Percentiles rank a stretch among this genome's conserved stretches.
phyloP scores from a whole-genome alignment of 768 basidiomycete genomes.

The Podaxis sp. region DNA sequence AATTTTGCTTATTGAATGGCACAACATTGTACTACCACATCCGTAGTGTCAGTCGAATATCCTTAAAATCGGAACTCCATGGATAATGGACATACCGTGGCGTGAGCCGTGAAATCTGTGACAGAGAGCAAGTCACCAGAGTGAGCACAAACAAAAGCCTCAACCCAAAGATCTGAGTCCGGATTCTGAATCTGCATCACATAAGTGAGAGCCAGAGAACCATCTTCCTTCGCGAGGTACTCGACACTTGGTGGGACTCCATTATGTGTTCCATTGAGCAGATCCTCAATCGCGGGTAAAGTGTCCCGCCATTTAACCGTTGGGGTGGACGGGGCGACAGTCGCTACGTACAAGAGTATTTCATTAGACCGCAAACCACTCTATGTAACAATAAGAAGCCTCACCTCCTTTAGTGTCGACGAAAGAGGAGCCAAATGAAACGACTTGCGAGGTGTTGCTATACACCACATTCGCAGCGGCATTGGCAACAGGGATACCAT shows the following conservation, averaged over 20 bases:
- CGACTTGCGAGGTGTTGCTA: constrained; percentile 23
- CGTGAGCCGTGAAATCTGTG: constrained; percentile 50
- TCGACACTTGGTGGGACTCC: constrained; percentile 32
- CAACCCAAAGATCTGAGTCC: constrained; percentile 42
- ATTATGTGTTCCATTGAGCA: constrained; percentile 34
- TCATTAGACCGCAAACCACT: constrained; percentile 10
- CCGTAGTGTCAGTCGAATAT: neutral
- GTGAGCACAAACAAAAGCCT: constrained; percentile 55
- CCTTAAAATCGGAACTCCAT: neutral
- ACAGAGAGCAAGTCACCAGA: constrained; percentile 45
- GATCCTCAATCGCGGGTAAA: constrained; percentile 7
- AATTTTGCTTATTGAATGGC: constrained; percentile 44
- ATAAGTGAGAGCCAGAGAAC: constrained; percentile 35
- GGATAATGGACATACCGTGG: constrained; percentile 27
- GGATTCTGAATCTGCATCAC: constrained; percentile 32
- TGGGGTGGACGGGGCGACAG: constrained; percentile 32
- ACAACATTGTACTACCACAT: constrained; percentile 39
- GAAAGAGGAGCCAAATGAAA: constrained; percentile 33
- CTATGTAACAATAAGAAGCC: constrained; percentile 31
- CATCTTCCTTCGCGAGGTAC: constrained; percentile 37
- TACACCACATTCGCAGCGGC: constrained; percentile 35
- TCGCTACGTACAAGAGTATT: constrained; percentile 14
- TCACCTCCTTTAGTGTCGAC: constrained; percentile 24
- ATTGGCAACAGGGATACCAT: constrained; percentile 28
- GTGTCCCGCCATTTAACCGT: constrained; percentile 30